phyloP scores from a whole-genome alignment of 768 basidiomycete species.

The Boletus insuetus region DNA sequence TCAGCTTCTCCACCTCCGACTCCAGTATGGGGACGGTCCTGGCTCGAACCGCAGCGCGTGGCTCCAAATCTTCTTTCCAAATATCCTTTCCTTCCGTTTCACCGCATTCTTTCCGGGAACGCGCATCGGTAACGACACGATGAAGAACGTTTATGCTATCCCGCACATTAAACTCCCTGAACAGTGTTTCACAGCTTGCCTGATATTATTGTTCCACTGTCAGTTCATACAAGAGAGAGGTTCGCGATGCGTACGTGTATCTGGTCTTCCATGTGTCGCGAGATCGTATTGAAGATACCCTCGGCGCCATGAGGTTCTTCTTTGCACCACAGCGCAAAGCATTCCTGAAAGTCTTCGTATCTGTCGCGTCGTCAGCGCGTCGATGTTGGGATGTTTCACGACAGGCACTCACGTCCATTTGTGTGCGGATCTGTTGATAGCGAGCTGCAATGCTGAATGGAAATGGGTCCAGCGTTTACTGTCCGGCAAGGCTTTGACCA shows the following conservation, averaged over 20 bases:
- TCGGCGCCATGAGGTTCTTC: slow-evolving; percentile 62
- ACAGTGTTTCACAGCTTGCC: slow-evolving; percentile 68
- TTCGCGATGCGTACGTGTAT: slow-evolving; percentile 36
- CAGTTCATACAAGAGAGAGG: background rate
- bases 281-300: slow-evolving; percentile 62
- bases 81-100: slow-evolving; percentile 46
- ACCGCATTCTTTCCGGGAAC: slow-evolving; percentile 48
- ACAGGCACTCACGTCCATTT: slow-evolving; percentile 48
- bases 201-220: slow-evolving; percentile 25
- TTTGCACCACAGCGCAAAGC: slow-evolving; percentile 63
- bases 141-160: slow-evolving; percentile 72
- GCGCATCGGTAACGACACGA: slow-evolving; percentile 63
- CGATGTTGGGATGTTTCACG: too few relatives aligned
- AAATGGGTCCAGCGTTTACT: slow-evolving; percentile 53
- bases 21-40: slow-evolving; percentile 59
- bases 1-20: slow-evolving; percentile 39
- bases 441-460: slow-evolving; percentile 50
- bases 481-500: slow-evolving; percentile 24
- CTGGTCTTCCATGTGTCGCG: slow-evolving; percentile 68
- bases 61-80: slow-evolving; percentile 65
- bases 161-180: slow-evolving; percentile 63
- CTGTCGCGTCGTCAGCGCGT: slow-evolving; percentile 23
- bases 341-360: slow-evolving; percentile 56
- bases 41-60: slow-evolving; percentile 60
- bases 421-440: slow-evolving; percentile 49